Base-by-base conservation (phyloP, 345 rosid genomes). In the Sisymbrium irio region DNA sequence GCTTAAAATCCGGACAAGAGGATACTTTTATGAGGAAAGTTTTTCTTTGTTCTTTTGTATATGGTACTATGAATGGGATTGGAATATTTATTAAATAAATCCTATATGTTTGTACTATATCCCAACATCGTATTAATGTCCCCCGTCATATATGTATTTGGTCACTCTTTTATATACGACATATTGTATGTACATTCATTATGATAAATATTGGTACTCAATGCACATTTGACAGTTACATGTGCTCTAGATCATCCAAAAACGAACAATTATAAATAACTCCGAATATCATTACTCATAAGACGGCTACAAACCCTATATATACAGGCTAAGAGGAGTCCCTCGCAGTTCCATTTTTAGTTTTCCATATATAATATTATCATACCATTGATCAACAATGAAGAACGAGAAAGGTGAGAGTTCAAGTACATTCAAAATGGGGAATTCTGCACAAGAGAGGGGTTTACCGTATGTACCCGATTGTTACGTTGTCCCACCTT, bases 381-480 rank as follows among this genome's bases (percentile, higher is more conserved):
- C 8, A 49, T 47, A 36, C 11, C 20, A 40, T 17, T 27, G 20
- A 20, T 6, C 17, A 51, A 40, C 32, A 60, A 82, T 82, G 89
- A 76, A 80, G 37, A 69, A 63, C 25, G 66, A 74, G 3, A 30
- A 79, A 50, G 62, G 67, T 58, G 56, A 41, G 65, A 41, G 32
- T 41, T 37, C 86, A 2, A 75, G 76, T 51, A 62, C 77, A 35
- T 82, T 83, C 67, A 41, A 79, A 20, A 82, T 47, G 51, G 93
- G 83, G 3, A 78, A 78, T 35, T 78, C 62, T 58, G 89, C 88
- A 4, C 87, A 84, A 59, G 88, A 87, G 73, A 80, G 65, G 19
- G 68, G 79, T 1, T 72, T 83, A 57, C 47, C 82, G 1, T 80
- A 81, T 17, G 82, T 83, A 18, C 86, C 84, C 0, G 76, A 80